Evolutionary conservation across 2,329 filamentous ascomycete genomes (phyloP), one percentile per base, ranked within the genome.

Genomic region (Chrysoporthe deuterocubensis): DNA sequence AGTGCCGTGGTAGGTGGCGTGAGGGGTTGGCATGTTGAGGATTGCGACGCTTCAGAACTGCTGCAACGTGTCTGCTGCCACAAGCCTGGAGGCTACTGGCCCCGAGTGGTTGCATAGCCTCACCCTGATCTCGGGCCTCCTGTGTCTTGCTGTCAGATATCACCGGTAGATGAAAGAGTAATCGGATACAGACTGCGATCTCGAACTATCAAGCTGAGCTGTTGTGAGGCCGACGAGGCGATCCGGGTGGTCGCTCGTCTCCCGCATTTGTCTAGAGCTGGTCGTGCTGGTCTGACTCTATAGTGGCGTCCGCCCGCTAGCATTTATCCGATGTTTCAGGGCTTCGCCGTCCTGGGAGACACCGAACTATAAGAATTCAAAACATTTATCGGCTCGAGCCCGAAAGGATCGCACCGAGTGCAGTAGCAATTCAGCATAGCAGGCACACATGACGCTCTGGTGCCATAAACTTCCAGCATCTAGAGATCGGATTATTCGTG

Each of bases 1-100:
- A 1, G 40, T 69, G 2, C 64, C 68, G 1, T 74, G 72, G 72
- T 74, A 67, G 37, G 43, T 43, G 2, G 8, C n/a, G 11, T 11
- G n/a, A 9, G 42, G 13, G 26, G n/a, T 6, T 13, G 26, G 37
- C 11, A n/a, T 4, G 37, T 21, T 8, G 13, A 3, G 26, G 13
- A 7, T 21, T 26, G 18, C 8, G 32, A 13, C 5, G 48, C 37
- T 44, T 32, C 4, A n/a, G 56, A 14, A 14, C 43, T n/a, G 62
- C 13, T 40, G 16, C 26, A 43, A 6, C 21, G 46, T 67, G 44
- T 16, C 26, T 52, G 44, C 16, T 34, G 16, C 37, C 5, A 32
- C 14, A 21, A 34, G 34, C 16, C 42, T 34, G 42, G 40, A 57
- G 8, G 16, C 14, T 54, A 5, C 5, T 18, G 16, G 46, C 11